Conservation (phyloP, 768 basidiomycete species). For the Asterophora lycoperdoides region DNA sequence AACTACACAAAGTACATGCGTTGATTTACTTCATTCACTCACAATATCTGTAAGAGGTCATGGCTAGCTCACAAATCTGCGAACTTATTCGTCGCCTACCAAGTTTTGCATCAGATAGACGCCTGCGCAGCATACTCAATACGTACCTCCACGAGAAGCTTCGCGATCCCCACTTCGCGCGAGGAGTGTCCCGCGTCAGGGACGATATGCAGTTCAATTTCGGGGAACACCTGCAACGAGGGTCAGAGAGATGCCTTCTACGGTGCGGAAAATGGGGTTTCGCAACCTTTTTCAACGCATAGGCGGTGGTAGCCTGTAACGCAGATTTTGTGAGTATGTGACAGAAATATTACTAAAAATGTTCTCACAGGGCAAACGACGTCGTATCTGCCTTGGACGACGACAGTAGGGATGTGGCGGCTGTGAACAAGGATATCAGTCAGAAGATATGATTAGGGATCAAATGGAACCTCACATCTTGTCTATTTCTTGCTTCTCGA, state of each 20-base stretch:
- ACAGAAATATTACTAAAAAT: neutral
- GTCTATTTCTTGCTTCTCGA: constrained; percentile 79
- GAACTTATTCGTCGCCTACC: constrained; percentile 41
- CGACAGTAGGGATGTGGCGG: constrained; percentile 80
- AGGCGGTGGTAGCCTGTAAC: constrained; percentile 70
- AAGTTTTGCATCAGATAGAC: neutral
- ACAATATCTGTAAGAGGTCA: too few species aligned
- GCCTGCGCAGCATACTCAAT: constrained; percentile 8
- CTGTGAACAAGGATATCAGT: constrained; percentile 32
- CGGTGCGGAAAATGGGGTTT: neutral
- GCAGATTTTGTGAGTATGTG: neutral
- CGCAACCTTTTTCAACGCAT: constrained; percentile 64
- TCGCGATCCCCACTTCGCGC: constrained; percentile 65
- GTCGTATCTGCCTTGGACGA: constrained; percentile 87
- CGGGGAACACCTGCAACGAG: constrained; percentile 59
- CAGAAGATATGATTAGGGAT: neutral
- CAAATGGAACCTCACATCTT: constrained; percentile 60
- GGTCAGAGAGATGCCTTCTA: neutral
- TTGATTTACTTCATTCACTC: too few species aligned
- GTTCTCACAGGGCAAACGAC: constrained; percentile 75
- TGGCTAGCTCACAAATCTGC: constrained; percentile 21
- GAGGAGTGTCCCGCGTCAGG: constrained; percentile 87
- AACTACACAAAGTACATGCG: too few species aligned
- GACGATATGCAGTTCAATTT: constrained; percentile 69
- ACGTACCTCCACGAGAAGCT: constrained; percentile 64